Evolutionary conservation across 2,329 filamentous ascomycete species (phyloP).

Genomic region (Lecanosticta acicola): DNA sequence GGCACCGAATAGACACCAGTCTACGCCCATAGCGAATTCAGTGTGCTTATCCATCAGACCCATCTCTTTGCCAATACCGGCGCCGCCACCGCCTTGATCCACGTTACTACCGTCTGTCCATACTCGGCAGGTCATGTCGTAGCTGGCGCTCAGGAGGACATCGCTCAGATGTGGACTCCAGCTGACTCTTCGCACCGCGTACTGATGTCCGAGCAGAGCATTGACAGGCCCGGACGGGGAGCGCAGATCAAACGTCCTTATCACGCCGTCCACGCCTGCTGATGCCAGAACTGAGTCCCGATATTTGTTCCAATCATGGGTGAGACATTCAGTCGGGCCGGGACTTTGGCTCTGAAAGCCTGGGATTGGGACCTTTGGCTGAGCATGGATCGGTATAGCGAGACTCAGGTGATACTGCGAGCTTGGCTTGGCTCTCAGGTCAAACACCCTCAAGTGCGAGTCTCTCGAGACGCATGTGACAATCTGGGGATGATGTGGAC

Average conservation of each 20-base stretch:
- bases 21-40: conserved; percentile 91
- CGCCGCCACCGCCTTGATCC: conserved; percentile 35
- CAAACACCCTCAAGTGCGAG: conserved; percentile 82
- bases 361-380: conserved; percentile 48
- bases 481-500: conserved; percentile 77
- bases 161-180: conserved; percentile 96
- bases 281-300: conserved; percentile 76
- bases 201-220: conserved; percentile 78
- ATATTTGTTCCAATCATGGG: conserved; percentile 99
- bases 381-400: conserved; percentile 75
- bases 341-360: conserved; percentile 37
- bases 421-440: conserved; percentile 78
- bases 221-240: conserved; percentile 69
- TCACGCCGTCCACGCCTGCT: conserved; percentile 77
- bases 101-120: conserved; percentile 76
- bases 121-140: conserved; percentile 94
- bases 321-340: conserved; percentile 76
- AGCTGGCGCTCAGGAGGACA: conserved; percentile 80
- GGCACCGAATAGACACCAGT: conserved; percentile 95
- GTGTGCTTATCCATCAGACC: conserved; percentile 89
- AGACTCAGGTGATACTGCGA: conserved; percentile 82
- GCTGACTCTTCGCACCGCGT: conserved; percentile 75
- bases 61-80: conserved; percentile 53
- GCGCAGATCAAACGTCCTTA: conserved; percentile 87
- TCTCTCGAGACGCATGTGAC: conserved; percentile 86